Evolutionary conservation across 139 green algal species (phyloP).

Genomic region (Haematococcus sp.): DNA sequence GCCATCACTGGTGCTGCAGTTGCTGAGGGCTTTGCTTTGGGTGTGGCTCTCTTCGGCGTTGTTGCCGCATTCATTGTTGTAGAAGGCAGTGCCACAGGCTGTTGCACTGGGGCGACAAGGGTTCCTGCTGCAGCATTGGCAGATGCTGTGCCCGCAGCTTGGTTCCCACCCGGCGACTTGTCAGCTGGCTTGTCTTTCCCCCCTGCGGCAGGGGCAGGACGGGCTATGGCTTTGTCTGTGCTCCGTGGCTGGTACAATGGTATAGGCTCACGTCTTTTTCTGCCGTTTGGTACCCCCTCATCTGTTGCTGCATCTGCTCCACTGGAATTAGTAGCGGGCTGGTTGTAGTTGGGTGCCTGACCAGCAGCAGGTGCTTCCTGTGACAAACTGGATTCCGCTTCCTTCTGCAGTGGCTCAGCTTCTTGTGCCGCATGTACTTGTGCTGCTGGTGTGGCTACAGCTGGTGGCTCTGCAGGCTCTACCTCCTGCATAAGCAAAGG

Average conservation of each 20-base stretch:
- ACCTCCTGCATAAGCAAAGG: not conserved
- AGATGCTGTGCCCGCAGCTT: not conserved
- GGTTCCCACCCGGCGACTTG: not conserved
- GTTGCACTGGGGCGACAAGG: not conserved
- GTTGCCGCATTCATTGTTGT: not conserved
- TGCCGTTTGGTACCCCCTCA: not conserved
- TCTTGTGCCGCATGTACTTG: no score
- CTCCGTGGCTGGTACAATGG: slow-evolving; percentile 1
- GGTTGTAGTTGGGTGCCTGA: not conserved
- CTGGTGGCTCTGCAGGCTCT: not conserved
- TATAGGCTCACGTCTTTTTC: slow-evolving; percentile 9
- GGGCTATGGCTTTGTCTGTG: not conserved
- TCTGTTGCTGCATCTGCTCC: not conserved
- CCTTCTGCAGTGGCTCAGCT: not conserved
- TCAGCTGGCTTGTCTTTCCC: not conserved
- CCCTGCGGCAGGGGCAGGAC: not conserved
- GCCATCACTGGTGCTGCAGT: not conserved
- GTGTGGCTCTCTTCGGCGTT: not conserved
- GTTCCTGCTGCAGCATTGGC: not conserved
- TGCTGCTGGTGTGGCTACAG: not conserved
- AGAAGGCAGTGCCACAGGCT: not conserved
- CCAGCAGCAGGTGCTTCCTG: no score
- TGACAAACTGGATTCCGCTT: not conserved
- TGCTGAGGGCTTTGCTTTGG: not conserved
- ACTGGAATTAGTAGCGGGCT: not conserved